Base-by-base conservation (phyloP, 2,329 filamentous ascomycete species). In the Aspergillus bombycis region DNA sequence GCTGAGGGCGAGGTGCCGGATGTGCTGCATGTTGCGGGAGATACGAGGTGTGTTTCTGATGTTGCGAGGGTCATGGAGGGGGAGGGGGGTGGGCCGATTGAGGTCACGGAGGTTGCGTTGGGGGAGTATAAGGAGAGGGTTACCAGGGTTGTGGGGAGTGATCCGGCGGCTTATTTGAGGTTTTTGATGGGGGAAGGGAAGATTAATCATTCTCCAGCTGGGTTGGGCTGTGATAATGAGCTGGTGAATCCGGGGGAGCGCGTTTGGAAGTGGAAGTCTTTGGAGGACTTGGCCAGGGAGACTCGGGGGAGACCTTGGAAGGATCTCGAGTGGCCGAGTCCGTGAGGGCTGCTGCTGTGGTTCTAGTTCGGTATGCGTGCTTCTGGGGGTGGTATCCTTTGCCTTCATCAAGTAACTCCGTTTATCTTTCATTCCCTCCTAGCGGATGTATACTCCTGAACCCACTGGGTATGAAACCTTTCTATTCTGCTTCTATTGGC, bases 141-240 rank as follows among this genome's bases (percentile, higher is more conserved):
- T 4, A 60, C 71, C 26, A 55, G 55, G 36, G 59, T 62, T n/a
- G 16, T 62, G 3, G 69, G 68, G 1, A 71, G 64, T 38, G 67
- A 73, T 43, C 72, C 76, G 1, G 71, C 71, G 34, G 53, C 58
- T 34, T 77, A 67, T 60, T 34, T 79, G 60, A 65, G 75, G 30
- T 78, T 78, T 52, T 56, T 78, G 62, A 77, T 78, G 73, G 74
- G 71, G 0, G 74, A 77, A 41, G 70, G 71, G 0, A 73, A 71
- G 46, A 74, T 77, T 23, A 62, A 68, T 32, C 66, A 71, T 59
- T 62, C 62, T 16, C 11, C 28, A 14, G 26, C 19, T 10, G 73
- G 68, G 11, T 58, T 74, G 46, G 71, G 72, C 3, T 71, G 71
- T 62, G 69, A 71, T 52, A 74, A 76, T 65, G 70, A 73, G 16